Evolutionary conservation across 768 basidiomycete genomes (phyloP).

Genomic region (Mycena capillaripes): DNA sequence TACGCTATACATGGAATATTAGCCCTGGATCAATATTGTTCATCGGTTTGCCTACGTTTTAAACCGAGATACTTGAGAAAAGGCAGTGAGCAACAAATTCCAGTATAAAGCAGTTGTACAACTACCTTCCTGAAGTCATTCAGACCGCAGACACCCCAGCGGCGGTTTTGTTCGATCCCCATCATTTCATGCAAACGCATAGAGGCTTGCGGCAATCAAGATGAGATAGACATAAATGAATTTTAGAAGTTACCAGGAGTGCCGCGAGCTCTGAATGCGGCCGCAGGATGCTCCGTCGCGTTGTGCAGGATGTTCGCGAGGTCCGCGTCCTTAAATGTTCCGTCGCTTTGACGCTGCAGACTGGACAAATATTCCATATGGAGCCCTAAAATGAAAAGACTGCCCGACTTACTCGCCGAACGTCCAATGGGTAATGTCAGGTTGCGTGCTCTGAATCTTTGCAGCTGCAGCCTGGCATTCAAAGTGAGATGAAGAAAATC

Average conservation of each 20-base stretch:
- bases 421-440: conserved; percentile 73
- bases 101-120: neutral
- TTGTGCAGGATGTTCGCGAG: conserved; percentile 76
- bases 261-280: conserved; percentile 80
- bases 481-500: conserved; percentile 38
- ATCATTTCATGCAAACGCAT: conserved; percentile 88
- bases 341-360: conserved; percentile 70
- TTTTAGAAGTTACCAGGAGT: conserved; percentile 63
- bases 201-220: conserved; percentile 47
- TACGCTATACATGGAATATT: conserved; percentile 63
- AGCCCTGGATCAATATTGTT: neutral
- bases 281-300: conserved; percentile 80
- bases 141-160: conserved; percentile 86
- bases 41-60: conserved; percentile 63
- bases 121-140: conserved; percentile 84
- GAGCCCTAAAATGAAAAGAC: neutral
- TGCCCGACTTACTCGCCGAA: conserved; percentile 66
- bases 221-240: neutral
- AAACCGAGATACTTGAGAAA: conserved; percentile 76
- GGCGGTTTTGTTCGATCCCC: conserved; percentile 83
- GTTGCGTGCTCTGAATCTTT: conserved; percentile 55
- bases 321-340: conserved; percentile 77
- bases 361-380: conserved; percentile 49
- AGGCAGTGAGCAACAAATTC: neutral
- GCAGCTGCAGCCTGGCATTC: conserved; percentile 65